Conservation (phyloP, 192 early-diverging fungal species). For the Coemansia sp. region DNA sequence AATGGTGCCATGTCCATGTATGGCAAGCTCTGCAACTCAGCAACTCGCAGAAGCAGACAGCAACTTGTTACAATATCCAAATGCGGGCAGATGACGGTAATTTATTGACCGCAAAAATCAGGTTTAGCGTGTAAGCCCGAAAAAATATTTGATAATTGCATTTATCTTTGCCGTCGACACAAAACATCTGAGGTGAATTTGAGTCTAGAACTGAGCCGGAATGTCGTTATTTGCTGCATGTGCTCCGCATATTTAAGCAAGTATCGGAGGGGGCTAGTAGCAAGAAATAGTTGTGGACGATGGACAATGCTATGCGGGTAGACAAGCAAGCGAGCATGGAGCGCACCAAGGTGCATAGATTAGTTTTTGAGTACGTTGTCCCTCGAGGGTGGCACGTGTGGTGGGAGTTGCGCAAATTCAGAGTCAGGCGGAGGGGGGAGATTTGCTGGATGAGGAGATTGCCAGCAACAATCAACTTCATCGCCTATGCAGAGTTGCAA, state of each 20-base stretch:
- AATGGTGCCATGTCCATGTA: background rate
- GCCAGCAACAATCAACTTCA: conserved; percentile 6
- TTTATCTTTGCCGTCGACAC: background rate
- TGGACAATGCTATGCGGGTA: background rate
- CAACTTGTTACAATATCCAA: background rate
- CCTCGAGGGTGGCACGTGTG: background rate
- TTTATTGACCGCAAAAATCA: background rate
- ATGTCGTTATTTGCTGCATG: background rate
- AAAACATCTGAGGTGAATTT: background rate
- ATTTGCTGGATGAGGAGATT: conserved; percentile 10
- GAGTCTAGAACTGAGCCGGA: background rate
- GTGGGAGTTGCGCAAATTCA: conserved; percentile 12
- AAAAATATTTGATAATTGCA: background rate
- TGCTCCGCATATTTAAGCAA: background rate
- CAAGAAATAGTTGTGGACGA: background rate
- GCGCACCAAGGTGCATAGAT: conserved; percentile 9
- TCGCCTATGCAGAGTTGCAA: background rate
- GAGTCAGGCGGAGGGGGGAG: conserved; percentile 3
- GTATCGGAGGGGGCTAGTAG: background rate
- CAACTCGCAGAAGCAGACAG: background rate
- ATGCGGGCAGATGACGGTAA: background rate
- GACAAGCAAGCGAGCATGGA: background rate
- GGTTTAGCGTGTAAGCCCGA: conserved; percentile 1
- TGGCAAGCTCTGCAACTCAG: conserved; percentile 4
- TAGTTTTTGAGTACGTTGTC: conserved; percentile 4